phyloP scores from a whole-genome alignment of 192 early-diverging fungal genomes.

The Lobulomyces angularis region DNA sequence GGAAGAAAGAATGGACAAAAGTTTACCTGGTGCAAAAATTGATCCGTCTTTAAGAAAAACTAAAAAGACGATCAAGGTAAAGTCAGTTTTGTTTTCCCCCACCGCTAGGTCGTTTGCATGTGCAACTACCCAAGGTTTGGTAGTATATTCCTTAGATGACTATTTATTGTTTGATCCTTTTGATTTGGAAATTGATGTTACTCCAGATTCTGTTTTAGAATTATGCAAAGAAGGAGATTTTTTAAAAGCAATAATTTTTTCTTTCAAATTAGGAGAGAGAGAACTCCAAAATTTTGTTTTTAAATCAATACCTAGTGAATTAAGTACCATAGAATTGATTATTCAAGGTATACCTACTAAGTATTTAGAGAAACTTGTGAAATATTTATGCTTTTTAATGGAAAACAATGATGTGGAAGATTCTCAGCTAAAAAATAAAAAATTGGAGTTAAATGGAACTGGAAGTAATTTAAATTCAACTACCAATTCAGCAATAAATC shows the following conservation, averaged over 20 bases:
- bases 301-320: constrained; percentile 63
- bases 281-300: constrained; percentile 65
- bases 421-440: too few relatives aligned
- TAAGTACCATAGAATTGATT: constrained; percentile 51
- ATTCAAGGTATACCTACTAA: constrained; percentile 71
- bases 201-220: constrained; percentile 69
- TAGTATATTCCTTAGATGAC: constrained; percentile 94
- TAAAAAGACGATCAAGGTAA: constrained; percentile 70
- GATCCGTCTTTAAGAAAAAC: constrained; percentile 71
- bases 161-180: constrained; percentile 90
- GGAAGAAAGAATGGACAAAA: constrained; percentile 68
- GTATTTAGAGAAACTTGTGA: constrained; percentile 74
- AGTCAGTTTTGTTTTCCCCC: constrained; percentile 80
- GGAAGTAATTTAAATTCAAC: too few relatives aligned
- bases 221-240: constrained; percentile 60
- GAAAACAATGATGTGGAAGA: constrained; percentile 71
- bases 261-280: constrained; percentile 84
- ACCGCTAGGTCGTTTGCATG: constrained; percentile 92
- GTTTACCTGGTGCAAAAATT: constrained; percentile 80
- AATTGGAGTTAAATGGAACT: too few relatives aligned
- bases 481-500: too few relatives aligned
- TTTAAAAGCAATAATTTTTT: constrained; percentile 77
- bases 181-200: constrained; percentile 93
- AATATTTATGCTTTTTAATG: constrained; percentile 66
- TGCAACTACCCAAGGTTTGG: constrained; percentile 86